Evolutionary conservation across 2,329 filamentous ascomycete genomes (phyloP), one percentile per base, ranked within the genome.

Genomic region (Aspergillus niger): DNA sequence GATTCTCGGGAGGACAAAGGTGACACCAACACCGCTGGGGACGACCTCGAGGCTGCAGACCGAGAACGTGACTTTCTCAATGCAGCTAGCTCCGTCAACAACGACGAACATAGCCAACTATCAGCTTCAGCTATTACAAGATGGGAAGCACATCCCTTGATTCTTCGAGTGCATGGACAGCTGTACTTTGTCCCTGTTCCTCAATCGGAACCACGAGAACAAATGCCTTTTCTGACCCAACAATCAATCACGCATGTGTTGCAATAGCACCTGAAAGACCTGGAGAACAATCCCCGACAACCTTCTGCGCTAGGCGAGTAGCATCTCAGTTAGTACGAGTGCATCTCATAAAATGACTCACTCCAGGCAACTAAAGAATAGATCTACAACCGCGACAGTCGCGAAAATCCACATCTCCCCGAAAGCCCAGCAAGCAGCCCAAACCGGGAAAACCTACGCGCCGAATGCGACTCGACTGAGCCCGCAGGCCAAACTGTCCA

Each of bases 331-430:
- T 5, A 20, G 20, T 44, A 44, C 41, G 11, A 6, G 10, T 50
- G 47, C 47, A 50, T n/a, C 15, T 10, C 24, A 32, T 30, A 32
- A 30, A 30, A 50, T 50, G n/a, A 17, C 47, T 50, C 47, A 50
- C 26, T 11, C 47, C 5, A 13, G 7, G 7, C 47, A 4, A 32
- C 28, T 8, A 50, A 26, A 26, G 26, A 50, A 50, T 50, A 30
- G 47, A 11, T 17, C 47, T 32, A n/a, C 24, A 50, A 20, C 47
- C 47, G 47, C 47, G 47, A 50, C 47, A 50, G 17, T 32, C 47
- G 47, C 47, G n/a, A 50, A 50, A 50, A 50, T 50, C 47, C n/a
- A 50, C 44, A 7, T 49, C 44, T 26, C 44, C 44, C 22, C 44
- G 15, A 24, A 49, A 30, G 5, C 44, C 44, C 47, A 50, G n/a